Evolutionary conservation across 768 basidiomycete genomes (phyloP).

Genomic region (Gelatoporia subvermispora): DNA sequence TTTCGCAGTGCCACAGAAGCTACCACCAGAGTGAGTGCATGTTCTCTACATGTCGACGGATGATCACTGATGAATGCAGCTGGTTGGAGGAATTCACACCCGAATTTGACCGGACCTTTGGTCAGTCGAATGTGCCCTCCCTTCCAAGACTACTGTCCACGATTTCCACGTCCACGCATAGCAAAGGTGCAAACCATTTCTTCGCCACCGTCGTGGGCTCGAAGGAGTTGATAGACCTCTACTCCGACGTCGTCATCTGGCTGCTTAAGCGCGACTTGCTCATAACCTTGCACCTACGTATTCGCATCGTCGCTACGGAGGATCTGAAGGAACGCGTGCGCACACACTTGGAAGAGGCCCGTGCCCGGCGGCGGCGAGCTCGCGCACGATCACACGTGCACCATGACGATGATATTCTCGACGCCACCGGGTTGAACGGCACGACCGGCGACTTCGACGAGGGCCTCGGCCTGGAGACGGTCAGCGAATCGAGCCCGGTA

Average conservation of each 20-base stretch:
- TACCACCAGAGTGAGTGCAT: slow-evolving; percentile 52
- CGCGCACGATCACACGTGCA: slow-evolving; percentile 8
- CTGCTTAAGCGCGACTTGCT: slow-evolving; percentile 85
- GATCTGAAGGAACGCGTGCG: slow-evolving; percentile 73
- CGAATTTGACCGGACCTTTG: slow-evolving; percentile 63
- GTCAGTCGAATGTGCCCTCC: slow-evolving; percentile 53
- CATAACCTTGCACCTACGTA: slow-evolving; percentile 77
- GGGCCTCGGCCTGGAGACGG: slow-evolving; percentile 11
- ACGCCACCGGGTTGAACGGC: slow-evolving; percentile 7
- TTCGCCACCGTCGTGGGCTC: slow-evolving; percentile 71
- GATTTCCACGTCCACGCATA: slow-evolving; percentile 65
- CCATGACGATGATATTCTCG: not conserved
- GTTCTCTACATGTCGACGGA: not conserved
- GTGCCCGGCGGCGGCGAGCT: slow-evolving; percentile 26
- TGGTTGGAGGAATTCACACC: slow-evolving; percentile 51
- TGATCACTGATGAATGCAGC: not conserved
- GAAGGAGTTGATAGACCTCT: slow-evolving; percentile 63
- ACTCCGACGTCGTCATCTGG: slow-evolving; percentile 85
- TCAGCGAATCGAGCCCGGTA: slow-evolving; percentile 17
- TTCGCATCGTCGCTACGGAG: slow-evolving; percentile 76
- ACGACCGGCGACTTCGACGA: slow-evolving; percentile 14
- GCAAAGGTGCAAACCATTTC: slow-evolving; percentile 68
- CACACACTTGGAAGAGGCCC: slow-evolving; percentile 25
- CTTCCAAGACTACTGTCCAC: slow-evolving; percentile 70
- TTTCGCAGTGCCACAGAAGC: slow-evolving; percentile 67